Evolutionary conservation across 495 filamentous ascomycete genomes (phyloP).

Genomic region (Xeromyces bisporus): DNA sequence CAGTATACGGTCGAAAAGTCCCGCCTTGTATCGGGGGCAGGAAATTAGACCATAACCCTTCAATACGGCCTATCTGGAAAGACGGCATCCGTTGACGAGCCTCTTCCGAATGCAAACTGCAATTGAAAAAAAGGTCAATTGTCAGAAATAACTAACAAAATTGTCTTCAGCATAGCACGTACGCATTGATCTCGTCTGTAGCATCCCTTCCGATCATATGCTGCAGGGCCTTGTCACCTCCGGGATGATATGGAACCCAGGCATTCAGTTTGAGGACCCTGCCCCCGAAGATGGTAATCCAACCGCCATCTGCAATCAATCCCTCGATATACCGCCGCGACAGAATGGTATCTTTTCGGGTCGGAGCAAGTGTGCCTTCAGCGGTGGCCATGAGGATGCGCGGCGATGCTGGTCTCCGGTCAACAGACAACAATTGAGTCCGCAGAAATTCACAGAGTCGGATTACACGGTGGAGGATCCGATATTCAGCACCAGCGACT

Average conservation of each 20-base stretch:
- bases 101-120: conserved; percentile 69
- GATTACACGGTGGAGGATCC: too few species aligned
- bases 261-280: conserved; percentile 75
- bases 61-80: conserved; percentile 71
- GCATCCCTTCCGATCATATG: conserved; percentile 97
- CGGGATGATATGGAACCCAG: conserved; percentile 80
- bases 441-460: too few species aligned
- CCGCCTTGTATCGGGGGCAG: conserved; percentile 87
- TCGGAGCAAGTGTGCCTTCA: conserved; percentile 3
- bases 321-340: conserved; percentile 68
- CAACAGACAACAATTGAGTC: too few species aligned
- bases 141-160: not conserved
- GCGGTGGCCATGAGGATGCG: conserved; percentile 1
- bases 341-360: conserved; percentile 34
- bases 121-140: conserved; percentile 3
- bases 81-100: conserved; percentile 58
- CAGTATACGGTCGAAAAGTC: conserved; percentile 51
- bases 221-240: conserved; percentile 77
- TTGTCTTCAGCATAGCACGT: conserved; percentile 19
- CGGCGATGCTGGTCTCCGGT: not conserved
- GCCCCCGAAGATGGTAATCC: conserved; percentile 63
- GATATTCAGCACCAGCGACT: too few species aligned
- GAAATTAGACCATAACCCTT: conserved; percentile 79
- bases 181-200: conserved; percentile 89
- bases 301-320: conserved; percentile 71